A percentile compares a stretch with the other conserved stretches of the same genome.
These are phyloP conservation scores for Misopates orontium DNA, from an alignment of 257 asterid genomes.

Conservation along the genomic window DNA sequence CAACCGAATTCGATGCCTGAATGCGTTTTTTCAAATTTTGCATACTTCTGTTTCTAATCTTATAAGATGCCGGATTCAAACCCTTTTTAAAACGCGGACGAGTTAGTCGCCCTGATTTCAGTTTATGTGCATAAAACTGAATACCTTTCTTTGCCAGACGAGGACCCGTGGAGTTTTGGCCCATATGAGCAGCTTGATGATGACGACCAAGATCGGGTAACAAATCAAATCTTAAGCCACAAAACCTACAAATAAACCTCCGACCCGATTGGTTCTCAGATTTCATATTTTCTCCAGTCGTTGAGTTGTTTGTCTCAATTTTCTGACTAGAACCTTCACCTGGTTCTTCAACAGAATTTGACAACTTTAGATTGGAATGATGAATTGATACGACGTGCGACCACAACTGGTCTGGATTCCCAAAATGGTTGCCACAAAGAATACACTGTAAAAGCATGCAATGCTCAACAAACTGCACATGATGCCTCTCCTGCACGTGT, in stretches of 20 bases:
- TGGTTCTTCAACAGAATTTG: slow-evolving; percentile 43
- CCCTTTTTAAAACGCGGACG: slow-evolving; percentile 75
- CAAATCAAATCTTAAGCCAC: slow-evolving; percentile 95
- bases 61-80: slow-evolving; percentile 66
- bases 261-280: slow-evolving; percentile 52
- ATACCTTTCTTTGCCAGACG: slow-evolving; percentile 76
- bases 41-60: slow-evolving; percentile 72
- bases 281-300: slow-evolving; percentile 33
- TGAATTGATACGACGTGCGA: slow-evolving; percentile 77
- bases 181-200: slow-evolving; percentile 99
- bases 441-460: slow-evolving; percentile 98
- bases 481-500: slow-evolving; percentile 95
- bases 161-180: slow-evolving; percentile 51
- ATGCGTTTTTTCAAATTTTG: slow-evolving; percentile 71
- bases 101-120: slow-evolving; percentile 82
- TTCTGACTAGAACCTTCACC: slow-evolving; percentile 36
- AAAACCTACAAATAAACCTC: slow-evolving; percentile 78
- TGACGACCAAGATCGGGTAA: slow-evolving; percentile 99
- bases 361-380: slow-evolving; percentile 53
- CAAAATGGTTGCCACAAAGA: slow-evolving; percentile 83
- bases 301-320: slow-evolving; percentile 38
- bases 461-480: slow-evolving; percentile 80
- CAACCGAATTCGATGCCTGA: slow-evolving; percentile 50
- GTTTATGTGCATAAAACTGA: slow-evolving; percentile 68
- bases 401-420: slow-evolving; percentile 87